Base-by-base conservation (phyloP, 768 basidiomycete species). In the Suillus ampliporus region DNA sequence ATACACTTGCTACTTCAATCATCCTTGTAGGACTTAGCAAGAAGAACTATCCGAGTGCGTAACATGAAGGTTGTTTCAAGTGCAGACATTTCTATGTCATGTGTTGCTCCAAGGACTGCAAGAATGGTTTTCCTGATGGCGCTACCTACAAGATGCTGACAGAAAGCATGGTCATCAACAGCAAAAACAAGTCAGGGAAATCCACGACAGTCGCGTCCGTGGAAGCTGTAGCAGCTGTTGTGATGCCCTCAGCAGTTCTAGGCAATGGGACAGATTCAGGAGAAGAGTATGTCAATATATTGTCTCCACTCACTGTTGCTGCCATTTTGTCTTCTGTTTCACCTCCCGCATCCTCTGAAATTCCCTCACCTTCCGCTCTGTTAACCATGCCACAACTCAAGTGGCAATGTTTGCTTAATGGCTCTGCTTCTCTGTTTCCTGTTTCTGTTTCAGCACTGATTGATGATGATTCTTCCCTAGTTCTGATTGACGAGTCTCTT, bases 381-480 rank as follows among this genome's bases (percentile, higher is more conserved):
- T 41, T 60, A 4, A 21, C 44, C 52, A 38, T 41, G 14, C 57
- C 57, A 11, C 62, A 58, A 28, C 37, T 63, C 4, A 4, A 38
- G 1, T 63, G 62, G 62, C 10, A 57, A 13, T 63, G 62, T 41
- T 23, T 63, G 2, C 1, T 63, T 59, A 21, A 51, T 14, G 57
- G 62, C 11, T 53, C 61, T 21, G 35, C 8, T 34, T 21, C 46
- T 17, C 4, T 19, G 14, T n/a, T 21, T 13, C 23, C 61, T 21
- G 7, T 62, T 10, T 9, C 31, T 46, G 35, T 62, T 15, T 50
- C 63, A 1, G 63, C 65, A 0, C 48, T 77, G 0, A 71, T 78
- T 71, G 74, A 78, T 50, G 50, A 65, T 56, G 75, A 74, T 5
- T 70, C 74, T 1, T 66, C 71, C 28, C 3, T 78, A 56, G 77